A percentile compares a stretch with the other conserved stretches of the same genome.
Conservation (phyloP, 1,139 yeast species). For the Nadsonia commutata region DNA sequence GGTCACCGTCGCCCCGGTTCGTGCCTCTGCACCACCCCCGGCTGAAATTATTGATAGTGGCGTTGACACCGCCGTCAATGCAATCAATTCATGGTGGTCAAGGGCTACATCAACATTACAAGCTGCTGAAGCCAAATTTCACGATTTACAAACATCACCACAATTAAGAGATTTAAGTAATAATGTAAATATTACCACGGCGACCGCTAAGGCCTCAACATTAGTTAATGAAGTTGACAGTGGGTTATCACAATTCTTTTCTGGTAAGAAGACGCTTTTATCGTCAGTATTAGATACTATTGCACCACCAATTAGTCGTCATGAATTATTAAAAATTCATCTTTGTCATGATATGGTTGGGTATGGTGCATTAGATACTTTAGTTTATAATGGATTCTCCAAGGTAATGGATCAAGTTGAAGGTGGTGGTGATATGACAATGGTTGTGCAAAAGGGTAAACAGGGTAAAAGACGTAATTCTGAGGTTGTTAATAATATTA, state of each 20-base stretch:
- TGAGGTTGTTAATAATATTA: slow-evolving; percentile 17
- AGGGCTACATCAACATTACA: slow-evolving; percentile 51
- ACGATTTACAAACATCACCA: slow-evolving; percentile 26
- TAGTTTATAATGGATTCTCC: slow-evolving; percentile 56
- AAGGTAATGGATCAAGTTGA: slow-evolving; percentile 86
- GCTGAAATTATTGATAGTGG: slow-evolving; percentile 12
- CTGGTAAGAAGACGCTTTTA: slow-evolving; percentile 21
- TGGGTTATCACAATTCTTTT: slow-evolving; percentile 9
- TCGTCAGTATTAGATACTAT: slow-evolving; percentile 36
- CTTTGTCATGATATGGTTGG: slow-evolving; percentile 77
- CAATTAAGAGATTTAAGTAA: slow-evolving; percentile 4
- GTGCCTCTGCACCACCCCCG: slow-evolving; percentile 9
- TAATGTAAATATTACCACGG: background rate
- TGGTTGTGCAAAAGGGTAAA: slow-evolving; percentile 32
- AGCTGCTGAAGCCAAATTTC: slow-evolving; percentile 27
- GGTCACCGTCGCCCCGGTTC: slow-evolving; percentile 6
- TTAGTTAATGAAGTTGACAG: background rate
- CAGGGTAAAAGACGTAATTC: slow-evolving; percentile 25
- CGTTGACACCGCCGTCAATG: slow-evolving; percentile 33
- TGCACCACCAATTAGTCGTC: slow-evolving; percentile 40
- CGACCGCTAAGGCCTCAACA: background rate
- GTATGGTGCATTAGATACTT: slow-evolving; percentile 46
- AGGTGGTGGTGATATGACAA: slow-evolving; percentile 51
- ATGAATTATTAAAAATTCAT: slow-evolving; percentile 66
- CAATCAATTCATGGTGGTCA: slow-evolving; percentile 60